Conservation (phyloP, 176 grass and related monocot genomes). For the Bonia amplexicaulis region DNA sequence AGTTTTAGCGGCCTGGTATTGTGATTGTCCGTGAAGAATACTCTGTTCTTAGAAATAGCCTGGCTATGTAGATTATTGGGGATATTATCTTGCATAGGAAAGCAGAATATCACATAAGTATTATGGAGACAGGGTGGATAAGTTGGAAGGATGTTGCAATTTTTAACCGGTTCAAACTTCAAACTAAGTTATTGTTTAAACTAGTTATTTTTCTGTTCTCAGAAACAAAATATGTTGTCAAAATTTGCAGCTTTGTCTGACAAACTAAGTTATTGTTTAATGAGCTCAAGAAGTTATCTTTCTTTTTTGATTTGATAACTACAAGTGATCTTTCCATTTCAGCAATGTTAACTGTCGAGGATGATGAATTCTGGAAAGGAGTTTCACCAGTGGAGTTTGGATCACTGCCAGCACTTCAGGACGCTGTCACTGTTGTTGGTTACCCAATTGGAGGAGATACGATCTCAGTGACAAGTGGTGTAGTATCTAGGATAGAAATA, state of each 20-base stretch:
- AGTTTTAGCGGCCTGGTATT: background rate
- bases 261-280: background rate
- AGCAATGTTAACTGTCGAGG: constrained; percentile 85
- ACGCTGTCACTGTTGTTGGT: constrained; percentile 93
- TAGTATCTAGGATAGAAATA: constrained; percentile 95
- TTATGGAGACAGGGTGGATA: background rate
- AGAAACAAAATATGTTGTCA: background rate
- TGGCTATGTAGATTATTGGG: background rate
- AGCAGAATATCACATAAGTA: background rate
- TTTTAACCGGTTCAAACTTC: background rate
- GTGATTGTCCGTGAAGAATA: background rate
- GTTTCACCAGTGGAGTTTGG: constrained; percentile 78
- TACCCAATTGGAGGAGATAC: constrained; percentile 98
- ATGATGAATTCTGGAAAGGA: constrained; percentile 96
- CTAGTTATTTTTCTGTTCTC: too few relatives aligned
- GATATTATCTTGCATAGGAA: background rate
- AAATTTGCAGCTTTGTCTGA: background rate
- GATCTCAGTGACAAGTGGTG: constrained; percentile 95
- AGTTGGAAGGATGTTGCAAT: background rate
- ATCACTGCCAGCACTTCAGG: constrained; percentile 81
- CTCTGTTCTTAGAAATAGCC: background rate
- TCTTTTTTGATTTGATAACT: constrained; percentile 14
- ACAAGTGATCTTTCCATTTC: constrained; percentile 21
- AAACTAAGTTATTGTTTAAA: too few relatives aligned
- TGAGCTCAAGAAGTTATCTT: background rate